A percentile compares a stretch with the other conserved stretches of the same genome.
Evolutionary conservation across 2,329 filamentous ascomycete genomes (phyloP).

Genomic region (Fusarium zealandicum): DNA sequence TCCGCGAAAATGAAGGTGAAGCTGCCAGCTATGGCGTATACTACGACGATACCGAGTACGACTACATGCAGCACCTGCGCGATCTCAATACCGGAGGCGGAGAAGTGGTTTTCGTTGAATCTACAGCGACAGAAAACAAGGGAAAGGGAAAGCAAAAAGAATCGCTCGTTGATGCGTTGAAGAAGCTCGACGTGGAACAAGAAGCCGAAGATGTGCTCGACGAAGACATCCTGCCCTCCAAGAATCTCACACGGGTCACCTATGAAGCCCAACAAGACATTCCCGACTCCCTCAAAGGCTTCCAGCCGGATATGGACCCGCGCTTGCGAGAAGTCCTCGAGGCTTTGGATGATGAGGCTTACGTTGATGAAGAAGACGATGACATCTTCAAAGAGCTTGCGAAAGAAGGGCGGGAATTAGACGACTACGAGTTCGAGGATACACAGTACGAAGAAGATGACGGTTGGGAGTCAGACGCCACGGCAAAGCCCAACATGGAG

Average conservation of each 20-base stretch:
- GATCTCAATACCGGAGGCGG: slow-evolving; percentile 80
- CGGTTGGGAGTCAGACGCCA: slow-evolving; percentile 95
- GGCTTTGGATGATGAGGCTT: slow-evolving; percentile 93
- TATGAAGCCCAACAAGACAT: slow-evolving; percentile 95
- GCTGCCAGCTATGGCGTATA: slow-evolving; percentile 93
- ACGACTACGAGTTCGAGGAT: slow-evolving; percentile 81
- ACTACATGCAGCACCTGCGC: slow-evolving; percentile 99
- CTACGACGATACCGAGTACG: slow-evolving; percentile 94
- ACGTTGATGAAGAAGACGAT: slow-evolving; percentile 87
- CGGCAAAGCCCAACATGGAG: slow-evolving; percentile 75
- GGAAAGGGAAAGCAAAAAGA: slow-evolving; percentile 78
- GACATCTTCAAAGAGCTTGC: slow-evolving; percentile 82
- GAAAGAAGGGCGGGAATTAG: slow-evolving; percentile 73
- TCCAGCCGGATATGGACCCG: slow-evolving; percentile 98
- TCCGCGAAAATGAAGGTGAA: slow-evolving; percentile 92
- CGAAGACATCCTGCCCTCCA: slow-evolving; percentile 78
- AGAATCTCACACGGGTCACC: slow-evolving; percentile 76
- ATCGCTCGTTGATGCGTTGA: slow-evolving; percentile 82
- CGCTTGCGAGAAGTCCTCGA: slow-evolving; percentile 88
- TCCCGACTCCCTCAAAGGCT: slow-evolving; percentile 88
- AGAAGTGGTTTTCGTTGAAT: slow-evolving; percentile 84
- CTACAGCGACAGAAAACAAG: slow-evolving; percentile 68
- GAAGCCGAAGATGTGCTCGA: slow-evolving; percentile 68
- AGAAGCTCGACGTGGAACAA: slow-evolving; percentile 64
- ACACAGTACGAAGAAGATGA: slow-evolving; percentile 71